Conservation (phyloP, 169 alveolate genomes). For the Eimeria acervulina region DNA sequence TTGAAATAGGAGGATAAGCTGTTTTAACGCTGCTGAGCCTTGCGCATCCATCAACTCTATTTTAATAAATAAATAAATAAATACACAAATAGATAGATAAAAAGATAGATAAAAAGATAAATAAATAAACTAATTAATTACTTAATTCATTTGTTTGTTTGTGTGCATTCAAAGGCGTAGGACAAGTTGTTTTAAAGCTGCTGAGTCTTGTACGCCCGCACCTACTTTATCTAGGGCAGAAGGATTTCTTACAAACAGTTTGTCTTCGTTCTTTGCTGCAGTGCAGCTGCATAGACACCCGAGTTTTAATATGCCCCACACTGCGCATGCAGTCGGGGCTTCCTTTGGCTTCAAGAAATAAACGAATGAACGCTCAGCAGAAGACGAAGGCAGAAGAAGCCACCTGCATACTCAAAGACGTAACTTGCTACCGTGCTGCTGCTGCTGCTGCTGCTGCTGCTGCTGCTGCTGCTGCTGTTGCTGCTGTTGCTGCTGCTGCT, state of each 20-base stretch:
- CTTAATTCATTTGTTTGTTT: no score
- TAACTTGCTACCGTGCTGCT: background rate
- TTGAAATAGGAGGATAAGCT: conserved; percentile 57
- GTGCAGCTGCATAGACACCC: conserved; percentile 36
- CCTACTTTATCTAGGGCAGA: conserved; percentile 22
- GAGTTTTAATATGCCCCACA: background rate
- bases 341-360: conserved; percentile 45
- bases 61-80: no score
- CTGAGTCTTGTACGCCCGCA: conserved; percentile 36
- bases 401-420: background rate
- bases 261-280: background rate
- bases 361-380: background rate
- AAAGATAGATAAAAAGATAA: no score
- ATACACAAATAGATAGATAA: no score
- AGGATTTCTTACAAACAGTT: conserved; percentile 74
- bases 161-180: no score
- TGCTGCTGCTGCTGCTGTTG: background rate
- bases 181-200: conserved; percentile 62
- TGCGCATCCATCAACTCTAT: background rate
- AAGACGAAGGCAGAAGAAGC: background rate
- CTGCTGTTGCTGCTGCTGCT: background rate
- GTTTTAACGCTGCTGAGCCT: conserved; percentile 28
- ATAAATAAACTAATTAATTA: no score
- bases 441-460: background rate
- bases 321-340: background rate